phyloP scores from a whole-genome alignment of 108 stramenopile species.

The Skeletonema grethae region DNA sequence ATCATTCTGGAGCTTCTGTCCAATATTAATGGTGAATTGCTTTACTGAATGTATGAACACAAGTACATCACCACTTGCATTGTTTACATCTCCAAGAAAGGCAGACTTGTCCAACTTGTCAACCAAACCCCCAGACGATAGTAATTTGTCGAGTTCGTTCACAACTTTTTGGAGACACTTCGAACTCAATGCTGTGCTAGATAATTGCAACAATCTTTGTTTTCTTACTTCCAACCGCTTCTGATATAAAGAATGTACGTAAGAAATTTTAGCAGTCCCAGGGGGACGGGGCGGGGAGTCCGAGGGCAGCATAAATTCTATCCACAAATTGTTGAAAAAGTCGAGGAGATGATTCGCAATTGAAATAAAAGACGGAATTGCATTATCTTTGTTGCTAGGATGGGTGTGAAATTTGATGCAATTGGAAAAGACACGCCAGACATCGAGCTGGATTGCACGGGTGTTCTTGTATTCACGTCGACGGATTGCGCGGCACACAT shows the following conservation, averaged over 20 bases:
- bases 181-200: constrained; percentile 59
- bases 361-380: constrained; percentile 82
- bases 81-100: constrained; percentile 56
- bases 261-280: constrained; percentile 43
- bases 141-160: constrained; percentile 50
- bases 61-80: constrained; percentile 41
- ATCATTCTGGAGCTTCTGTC: constrained; percentile 29
- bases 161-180: constrained; percentile 55
- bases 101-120: constrained; percentile 68
- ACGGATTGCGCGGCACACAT: constrained; percentile 79
- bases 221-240: constrained; percentile 62
- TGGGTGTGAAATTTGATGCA: constrained; percentile 88
- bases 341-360: constrained; percentile 83
- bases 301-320: constrained; percentile 82
- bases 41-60: constrained; percentile 33
- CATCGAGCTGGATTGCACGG: constrained; percentile 77
- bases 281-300: constrained; percentile 57
- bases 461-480: constrained; percentile 69
- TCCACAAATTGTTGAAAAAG: constrained; percentile 87
- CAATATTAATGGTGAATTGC: constrained; percentile 23
- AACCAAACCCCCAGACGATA: constrained; percentile 67
- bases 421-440: constrained; percentile 90
- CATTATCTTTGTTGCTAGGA: constrained; percentile 72
- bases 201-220: constrained; percentile 63
- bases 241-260: constrained; percentile 51